Percentiles rank a stretch among this genome's conserved stretches.
phyloP scores from a whole-genome alignment of 1,139 yeast species.

The Diutina catenulata region DNA sequence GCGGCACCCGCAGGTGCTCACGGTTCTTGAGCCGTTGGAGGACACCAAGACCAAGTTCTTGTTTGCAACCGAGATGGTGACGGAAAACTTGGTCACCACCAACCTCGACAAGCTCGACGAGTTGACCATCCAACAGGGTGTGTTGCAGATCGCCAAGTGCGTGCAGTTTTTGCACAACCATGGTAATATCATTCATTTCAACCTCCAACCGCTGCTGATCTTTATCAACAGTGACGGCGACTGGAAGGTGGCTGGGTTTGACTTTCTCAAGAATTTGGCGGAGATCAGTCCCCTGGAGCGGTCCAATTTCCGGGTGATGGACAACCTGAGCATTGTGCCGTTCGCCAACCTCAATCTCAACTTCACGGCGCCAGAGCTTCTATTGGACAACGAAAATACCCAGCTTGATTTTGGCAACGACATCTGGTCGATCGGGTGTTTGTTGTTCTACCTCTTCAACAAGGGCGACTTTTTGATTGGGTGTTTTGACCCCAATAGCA shows the following conservation, averaged over 20 bases:
- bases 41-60: slow-evolving; percentile 68
- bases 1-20: slow-evolving; percentile 78
- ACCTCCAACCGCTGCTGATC: slow-evolving; percentile 68
- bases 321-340: slow-evolving; percentile 67
- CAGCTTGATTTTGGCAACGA: slow-evolving; percentile 59
- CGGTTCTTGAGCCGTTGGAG: slow-evolving; percentile 78
- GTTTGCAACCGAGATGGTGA: slow-evolving; percentile 78
- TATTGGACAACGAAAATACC: slow-evolving; percentile 37
- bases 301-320: slow-evolving; percentile 47
- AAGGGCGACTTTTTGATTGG: slow-evolving; percentile 34
- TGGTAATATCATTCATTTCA: slow-evolving; percentile 66
- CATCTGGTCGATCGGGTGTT: slow-evolving; percentile 69
- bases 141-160: slow-evolving; percentile 68
- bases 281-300: slow-evolving; percentile 36
- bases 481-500: slow-evolving; percentile 35
- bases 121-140: slow-evolving; percentile 72
- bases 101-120: slow-evolving; percentile 40
- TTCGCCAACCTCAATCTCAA: slow-evolving; percentile 64
- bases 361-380: slow-evolving; percentile 59
- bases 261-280: slow-evolving; percentile 45
- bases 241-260: slow-evolving; percentile 83
- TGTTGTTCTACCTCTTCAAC: slow-evolving; percentile 57
- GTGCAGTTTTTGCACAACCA: slow-evolving; percentile 71
- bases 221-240: slow-evolving; percentile 78
- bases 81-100: slow-evolving; percentile 45